These are phyloP conservation scores for Lactarius pseudohatsudake DNA, from an alignment of 768 basidiomycete genomes.

Conservation along the genomic window DNA sequence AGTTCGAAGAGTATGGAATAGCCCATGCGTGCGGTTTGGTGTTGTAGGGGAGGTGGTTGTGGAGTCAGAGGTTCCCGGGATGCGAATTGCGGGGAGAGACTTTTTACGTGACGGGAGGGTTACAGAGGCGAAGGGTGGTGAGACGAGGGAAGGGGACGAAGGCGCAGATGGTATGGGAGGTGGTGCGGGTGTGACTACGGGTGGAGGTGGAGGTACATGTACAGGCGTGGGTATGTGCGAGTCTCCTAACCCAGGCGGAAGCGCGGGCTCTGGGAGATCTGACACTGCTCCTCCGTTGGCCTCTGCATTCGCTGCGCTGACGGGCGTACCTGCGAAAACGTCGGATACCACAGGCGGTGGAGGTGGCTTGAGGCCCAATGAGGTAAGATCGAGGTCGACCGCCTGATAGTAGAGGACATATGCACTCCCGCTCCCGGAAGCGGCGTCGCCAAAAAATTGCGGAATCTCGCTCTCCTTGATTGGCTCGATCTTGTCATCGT, in stretches of 20 bases:
- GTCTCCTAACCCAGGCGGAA: conserved; percentile 24
- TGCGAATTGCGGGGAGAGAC: conserved; percentile 22
- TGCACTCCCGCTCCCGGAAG: conserved; percentile 84
- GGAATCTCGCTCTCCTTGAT: conserved; percentile 89
- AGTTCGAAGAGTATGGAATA: conserved; percentile 25
- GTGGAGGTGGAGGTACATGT: background rate
- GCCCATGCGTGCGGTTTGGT: conserved; percentile 22
- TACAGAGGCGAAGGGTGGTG: conserved; percentile 23
- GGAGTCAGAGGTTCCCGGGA: conserved; percentile 25
- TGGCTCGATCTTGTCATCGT: conserved; percentile 89
- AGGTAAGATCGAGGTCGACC: conserved; percentile 73
- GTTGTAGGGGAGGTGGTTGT: conserved; percentile 17
- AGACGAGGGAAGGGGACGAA: conserved; percentile 29
- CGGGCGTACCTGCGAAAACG: conserved; percentile 19
- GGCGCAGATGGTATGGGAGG: conserved; percentile 29
- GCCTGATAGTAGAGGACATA: conserved; percentile 99
- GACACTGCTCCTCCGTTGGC: conserved; percentile 8
- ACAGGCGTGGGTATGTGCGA: background rate
- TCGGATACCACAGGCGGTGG: conserved; percentile 30
- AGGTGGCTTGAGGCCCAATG: conserved; percentile 61
- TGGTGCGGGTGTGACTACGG: background rate
- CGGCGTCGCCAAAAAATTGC: conserved; percentile 92
- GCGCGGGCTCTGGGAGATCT: conserved; percentile 10
- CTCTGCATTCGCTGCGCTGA: background rate
- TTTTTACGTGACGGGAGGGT: conserved; percentile 25